These are phyloP conservation scores for Nicotiana knightiana DNA, from an alignment of 257 asterid genomes.

Conservation along the genomic window DNA sequence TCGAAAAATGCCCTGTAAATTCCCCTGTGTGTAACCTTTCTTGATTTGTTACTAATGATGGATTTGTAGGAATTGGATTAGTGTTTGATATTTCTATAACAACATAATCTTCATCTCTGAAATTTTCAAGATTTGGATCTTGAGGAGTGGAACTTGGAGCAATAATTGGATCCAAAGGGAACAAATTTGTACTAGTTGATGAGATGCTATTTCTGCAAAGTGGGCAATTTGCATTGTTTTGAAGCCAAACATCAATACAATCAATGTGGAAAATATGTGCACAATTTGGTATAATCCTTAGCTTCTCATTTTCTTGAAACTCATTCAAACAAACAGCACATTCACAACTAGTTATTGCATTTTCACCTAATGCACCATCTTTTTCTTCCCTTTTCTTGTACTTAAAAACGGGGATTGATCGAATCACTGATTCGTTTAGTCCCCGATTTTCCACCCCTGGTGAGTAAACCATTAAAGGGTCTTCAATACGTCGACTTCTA, in stretches of 20 bases:
- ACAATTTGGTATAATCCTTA: slow-evolving; percentile 64
- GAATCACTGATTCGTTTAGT: slow-evolving; percentile 50
- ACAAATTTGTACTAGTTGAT: slow-evolving; percentile 6
- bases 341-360: slow-evolving; percentile 17
- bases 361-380: not conserved
- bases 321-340: slow-evolving; percentile 84
- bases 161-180: slow-evolving; percentile 19
- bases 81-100: slow-evolving; percentile 51
- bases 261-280: slow-evolving; percentile 72
- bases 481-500: slow-evolving; percentile 32
- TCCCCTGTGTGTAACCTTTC: slow-evolving; percentile 29
- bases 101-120: slow-evolving; percentile 60
- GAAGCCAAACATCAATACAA: slow-evolving; percentile 93
- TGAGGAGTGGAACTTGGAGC: slow-evolving; percentile 28
- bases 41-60: slow-evolving; percentile 16
- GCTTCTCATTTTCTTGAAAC: slow-evolving; percentile 56
- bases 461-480: slow-evolving; percentile 27
- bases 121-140: slow-evolving; percentile 25
- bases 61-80: not conserved
- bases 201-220: slow-evolving; percentile 67
- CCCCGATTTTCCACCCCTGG: slow-evolving; percentile 51
- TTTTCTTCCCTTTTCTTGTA: slow-evolving; percentile 29
- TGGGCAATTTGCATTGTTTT: slow-evolving; percentile 83
- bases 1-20: slow-evolving; percentile 13
- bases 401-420: slow-evolving; percentile 56